Evolutionary conservation across 139 green algal species (phyloP).

Genomic region (Diplosphaera chodatii): DNA sequence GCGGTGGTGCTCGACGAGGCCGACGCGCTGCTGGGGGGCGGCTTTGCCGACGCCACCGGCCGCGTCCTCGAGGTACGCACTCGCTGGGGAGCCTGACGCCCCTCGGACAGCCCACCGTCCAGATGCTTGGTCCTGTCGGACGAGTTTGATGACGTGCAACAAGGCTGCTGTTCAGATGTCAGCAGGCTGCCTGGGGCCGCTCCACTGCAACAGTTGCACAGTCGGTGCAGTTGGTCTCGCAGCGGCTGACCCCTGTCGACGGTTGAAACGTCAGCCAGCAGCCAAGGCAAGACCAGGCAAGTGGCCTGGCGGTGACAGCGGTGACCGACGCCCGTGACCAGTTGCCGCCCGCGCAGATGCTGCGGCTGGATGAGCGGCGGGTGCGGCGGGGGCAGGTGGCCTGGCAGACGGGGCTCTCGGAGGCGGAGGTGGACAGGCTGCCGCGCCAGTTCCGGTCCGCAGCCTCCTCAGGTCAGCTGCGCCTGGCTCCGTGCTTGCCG

Average conservation of each 20-base stretch:
- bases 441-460: constrained; percentile 46
- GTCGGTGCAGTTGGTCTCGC: too few species aligned
- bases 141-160: too few species aligned
- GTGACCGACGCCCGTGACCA: background rate
- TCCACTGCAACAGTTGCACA: too few species aligned
- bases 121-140: too few species aligned
- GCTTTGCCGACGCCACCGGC: constrained; percentile 53
- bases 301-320: too few species aligned
- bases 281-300: background rate
- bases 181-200: too few species aligned
- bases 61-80: constrained; percentile 46
- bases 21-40: constrained; percentile 80
- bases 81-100: too few species aligned
- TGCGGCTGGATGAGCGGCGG: constrained; percentile 27
- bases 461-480: constrained; percentile 27
- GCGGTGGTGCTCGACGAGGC: constrained; percentile 92
- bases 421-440: constrained; percentile 35
- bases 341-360: constrained; percentile 24
- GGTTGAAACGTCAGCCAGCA: too few species aligned
- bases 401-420: constrained; percentile 36
- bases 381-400: constrained; percentile 1
- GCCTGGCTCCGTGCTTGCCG: too few species aligned
- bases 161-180: too few species aligned
- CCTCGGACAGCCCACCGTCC: too few species aligned
- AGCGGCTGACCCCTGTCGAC: too few species aligned